Percentiles rank a stretch among this genome's conserved stretches.
Conservation (phyloP, 2,329 filamentous ascomycete genomes). For the Xylariaceae sp. region DNA sequence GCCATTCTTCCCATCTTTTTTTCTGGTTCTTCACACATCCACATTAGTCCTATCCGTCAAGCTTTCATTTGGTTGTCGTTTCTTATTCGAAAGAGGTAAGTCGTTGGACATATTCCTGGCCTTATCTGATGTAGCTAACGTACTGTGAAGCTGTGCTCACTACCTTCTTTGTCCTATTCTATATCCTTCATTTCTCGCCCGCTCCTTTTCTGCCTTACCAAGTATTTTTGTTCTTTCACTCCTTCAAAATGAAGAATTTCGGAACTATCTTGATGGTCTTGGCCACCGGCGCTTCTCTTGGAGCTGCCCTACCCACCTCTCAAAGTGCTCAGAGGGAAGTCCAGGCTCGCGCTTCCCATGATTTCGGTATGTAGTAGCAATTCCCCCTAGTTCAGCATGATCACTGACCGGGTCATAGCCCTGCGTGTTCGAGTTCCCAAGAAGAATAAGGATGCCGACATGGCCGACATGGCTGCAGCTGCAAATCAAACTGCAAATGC, state of each 20-base stretch:
- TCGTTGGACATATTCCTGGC: constrained; percentile 3
- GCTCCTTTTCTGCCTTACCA: constrained; percentile 22
- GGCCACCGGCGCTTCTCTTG: constrained; percentile 39
- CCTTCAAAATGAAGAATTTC: constrained; percentile 45
- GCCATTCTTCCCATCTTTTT: constrained; percentile 5
- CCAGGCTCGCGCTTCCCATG: constrained; percentile 14
- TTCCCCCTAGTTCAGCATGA: not conserved
- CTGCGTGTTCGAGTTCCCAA: constrained; percentile 26
- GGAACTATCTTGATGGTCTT: constrained; percentile 41
- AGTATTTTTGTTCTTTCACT: constrained; percentile 19
- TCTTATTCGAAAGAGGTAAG: constrained; percentile 32
- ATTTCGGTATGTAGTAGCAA: constrained; percentile 10
- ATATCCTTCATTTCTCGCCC: constrained; percentile 22
- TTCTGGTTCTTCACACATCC: constrained; percentile 23
- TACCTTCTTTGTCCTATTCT: constrained; percentile 29
- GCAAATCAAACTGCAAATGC: too few species aligned
- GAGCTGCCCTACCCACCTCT: constrained; percentile 35
- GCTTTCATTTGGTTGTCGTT: constrained; percentile 26
- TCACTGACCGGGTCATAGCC: constrained; percentile 17
- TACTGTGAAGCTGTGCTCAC: constrained; percentile 32
- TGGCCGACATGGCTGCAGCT: not conserved
- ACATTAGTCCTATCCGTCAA: constrained; percentile 22
- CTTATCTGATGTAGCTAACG: constrained; percentile 19
- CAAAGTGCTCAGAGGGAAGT: constrained; percentile 5
- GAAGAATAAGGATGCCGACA: constrained; percentile 7